phyloP scores from a whole-genome alignment of 2,329 filamentous ascomycete genomes.

The Ambrosiella xylebori region DNA sequence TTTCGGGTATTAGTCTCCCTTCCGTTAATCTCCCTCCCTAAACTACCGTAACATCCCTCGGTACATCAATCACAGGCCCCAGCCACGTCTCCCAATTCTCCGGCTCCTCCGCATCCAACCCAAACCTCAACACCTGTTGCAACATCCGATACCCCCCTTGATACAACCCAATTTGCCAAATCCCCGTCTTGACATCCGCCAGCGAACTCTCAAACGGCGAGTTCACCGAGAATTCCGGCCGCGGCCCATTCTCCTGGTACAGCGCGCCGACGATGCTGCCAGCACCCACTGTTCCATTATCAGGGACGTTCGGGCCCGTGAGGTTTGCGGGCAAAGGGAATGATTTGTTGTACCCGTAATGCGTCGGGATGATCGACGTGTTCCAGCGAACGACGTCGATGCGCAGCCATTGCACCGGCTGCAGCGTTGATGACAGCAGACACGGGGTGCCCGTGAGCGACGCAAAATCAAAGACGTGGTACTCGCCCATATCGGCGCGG shows the following conservation, averaged over 20 bases:
- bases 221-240: not conserved
- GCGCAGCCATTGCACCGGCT: conserved; percentile 1
- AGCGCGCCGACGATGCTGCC: not conserved
- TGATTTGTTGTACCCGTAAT: not conserved
- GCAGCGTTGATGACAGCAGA: not conserved
- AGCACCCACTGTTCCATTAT: conserved; percentile 1
- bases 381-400: conserved; percentile 7
- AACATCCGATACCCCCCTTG: conserved; percentile 4
- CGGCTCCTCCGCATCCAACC: not conserved
- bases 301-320: not conserved
- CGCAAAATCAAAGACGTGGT: not conserved
- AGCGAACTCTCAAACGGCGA: not conserved
- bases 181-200: not conserved
- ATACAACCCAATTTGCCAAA: not conserved
- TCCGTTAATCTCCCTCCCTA: not conserved
- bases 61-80: conserved; percentile 2
- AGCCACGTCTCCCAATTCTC: conserved; percentile 5
- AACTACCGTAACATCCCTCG: not conserved
- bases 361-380: conserved; percentile 2
- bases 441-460: not conserved
- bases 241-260: not conserved
- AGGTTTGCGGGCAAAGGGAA: not conserved
- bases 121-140: conserved; percentile 1
- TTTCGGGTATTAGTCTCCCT: too few species aligned
- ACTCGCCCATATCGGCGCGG: conserved; percentile 1